Evolutionary conservation across 2,329 filamentous ascomycete species (phyloP).

Genomic region (Aspergillus alliaceus): DNA sequence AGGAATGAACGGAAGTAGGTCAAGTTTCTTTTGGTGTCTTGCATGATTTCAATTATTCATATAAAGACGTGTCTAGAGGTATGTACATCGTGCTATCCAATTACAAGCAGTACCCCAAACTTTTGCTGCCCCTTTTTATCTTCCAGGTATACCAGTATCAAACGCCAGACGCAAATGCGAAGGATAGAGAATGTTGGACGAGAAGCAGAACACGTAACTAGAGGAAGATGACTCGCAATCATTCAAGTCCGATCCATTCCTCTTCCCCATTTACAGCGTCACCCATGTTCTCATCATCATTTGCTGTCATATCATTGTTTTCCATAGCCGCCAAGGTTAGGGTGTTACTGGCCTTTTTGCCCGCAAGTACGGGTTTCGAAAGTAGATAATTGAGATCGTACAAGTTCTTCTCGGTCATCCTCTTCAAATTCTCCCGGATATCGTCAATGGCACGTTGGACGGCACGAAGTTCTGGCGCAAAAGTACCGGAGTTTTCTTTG

Average conservation of each 20-base stretch:
- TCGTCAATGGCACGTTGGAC: constrained; percentile 77
- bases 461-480: constrained; percentile 80
- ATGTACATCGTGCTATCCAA: constrained; percentile 1
- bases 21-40: background rate
- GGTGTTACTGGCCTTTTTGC: constrained; percentile 23
- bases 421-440: constrained; percentile 79
- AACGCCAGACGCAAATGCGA: constrained; percentile 35
- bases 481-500: constrained; percentile 73
- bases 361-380: constrained; percentile 47
- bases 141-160: constrained; percentile 25
- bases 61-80: background rate
- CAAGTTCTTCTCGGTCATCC: constrained; percentile 81
- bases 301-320: constrained; percentile 14
- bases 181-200: constrained; percentile 14
- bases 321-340: constrained; percentile 32
- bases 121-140: constrained; percentile 22
- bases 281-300: constrained; percentile 29
- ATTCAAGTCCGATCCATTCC: constrained; percentile 58
- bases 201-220: constrained; percentile 11
- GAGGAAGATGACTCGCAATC: constrained; percentile 19
- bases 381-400: constrained; percentile 86
- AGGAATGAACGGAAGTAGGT: background rate
- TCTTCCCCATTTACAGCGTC: constrained; percentile 42
- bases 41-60: constrained; percentile 1
- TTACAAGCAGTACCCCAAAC: constrained; percentile 9